Percentiles rank a stretch among this genome's conserved stretches.
Conservation (phyloP, 129 eudicot species). For the Heracleum sosnowskyi region DNA sequence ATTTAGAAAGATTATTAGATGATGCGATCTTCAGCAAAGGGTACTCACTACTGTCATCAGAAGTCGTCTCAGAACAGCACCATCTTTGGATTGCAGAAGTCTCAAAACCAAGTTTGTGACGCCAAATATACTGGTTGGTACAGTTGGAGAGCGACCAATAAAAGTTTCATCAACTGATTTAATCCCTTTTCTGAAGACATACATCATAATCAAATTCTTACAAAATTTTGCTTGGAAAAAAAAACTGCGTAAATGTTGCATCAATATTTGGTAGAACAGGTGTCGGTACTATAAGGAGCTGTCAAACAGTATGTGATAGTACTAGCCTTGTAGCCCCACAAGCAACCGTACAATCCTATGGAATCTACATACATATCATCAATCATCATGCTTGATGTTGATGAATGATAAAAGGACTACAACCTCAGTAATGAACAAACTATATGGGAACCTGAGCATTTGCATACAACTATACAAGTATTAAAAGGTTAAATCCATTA, state of each 20-base stretch:
- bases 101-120: conserved; percentile 58
- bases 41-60: conserved; percentile 83
- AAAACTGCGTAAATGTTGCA: neutral
- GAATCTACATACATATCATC: neutral
- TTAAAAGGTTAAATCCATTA: neutral
- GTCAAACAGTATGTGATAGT: neutral
- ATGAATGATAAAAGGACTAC: neutral
- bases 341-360: neutral
- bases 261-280: neutral
- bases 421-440: neutral
- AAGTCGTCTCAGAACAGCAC: conserved; percentile 79
- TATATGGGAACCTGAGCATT: neutral
- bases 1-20: conserved; percentile 3
- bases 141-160: conserved; percentile 26
- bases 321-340: neutral
- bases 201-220: conserved; percentile 16
- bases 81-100: conserved; percentile 72
- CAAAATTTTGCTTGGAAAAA: neutral
- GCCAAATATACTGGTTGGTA: conserved; percentile 33
- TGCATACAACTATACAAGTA: neutral
- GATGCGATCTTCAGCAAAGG: conserved; percentile 4
- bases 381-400: neutral
- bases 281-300: neutral
- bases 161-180: conserved; percentile 28
- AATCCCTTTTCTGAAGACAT: conserved; percentile 53